A percentile compares a stretch with the other conserved stretches of the same genome.
phyloP scores from a whole-genome alignment of 1,139 yeast genomes.

The Pneumocystis canis region DNA sequence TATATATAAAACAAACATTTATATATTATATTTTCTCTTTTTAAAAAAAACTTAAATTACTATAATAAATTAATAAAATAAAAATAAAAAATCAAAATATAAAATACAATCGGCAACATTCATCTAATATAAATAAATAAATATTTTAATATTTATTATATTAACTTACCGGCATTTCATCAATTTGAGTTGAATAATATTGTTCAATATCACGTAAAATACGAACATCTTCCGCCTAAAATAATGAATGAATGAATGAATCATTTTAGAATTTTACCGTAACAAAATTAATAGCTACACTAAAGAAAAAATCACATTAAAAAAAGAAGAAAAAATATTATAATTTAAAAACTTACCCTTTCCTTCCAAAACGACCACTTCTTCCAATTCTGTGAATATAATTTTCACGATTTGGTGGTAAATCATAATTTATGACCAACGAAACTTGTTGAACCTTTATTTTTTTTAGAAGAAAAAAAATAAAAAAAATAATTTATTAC shows the following conservation, averaged over 20 bases:
- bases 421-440: conserved; percentile 91
- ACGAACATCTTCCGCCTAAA: conserved; percentile 53
- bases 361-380: conserved; percentile 99
- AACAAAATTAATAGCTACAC: conserved; percentile 97
- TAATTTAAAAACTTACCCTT: conserved; percentile 35
- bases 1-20: not conserved
- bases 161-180: conserved; percentile 92
- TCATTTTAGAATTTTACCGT: conserved; percentile 31
- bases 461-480: not conserved
- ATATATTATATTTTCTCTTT: not conserved
- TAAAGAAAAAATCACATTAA: not conserved
- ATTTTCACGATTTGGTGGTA: conserved; percentile 95
- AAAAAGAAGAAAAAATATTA: not conserved
- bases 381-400: conserved; percentile 99
- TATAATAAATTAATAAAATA: not conserved
- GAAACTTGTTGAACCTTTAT: conserved; percentile 68
- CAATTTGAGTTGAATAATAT: conserved; percentile 96
- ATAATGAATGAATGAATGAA: not conserved
- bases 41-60: not conserved
- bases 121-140: conserved; percentile 21
- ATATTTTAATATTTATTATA: not conserved
- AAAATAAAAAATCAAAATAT: not conserved
- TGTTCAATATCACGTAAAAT: conserved; percentile 95
- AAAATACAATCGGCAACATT: conserved; percentile 31
- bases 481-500: conserved; percentile 26